Percentiles rank a stretch among this genome's conserved stretches.
phyloP scores from a whole-genome alignment of 2,329 filamentous ascomycete genomes.

The Botrytis tulipae region DNA sequence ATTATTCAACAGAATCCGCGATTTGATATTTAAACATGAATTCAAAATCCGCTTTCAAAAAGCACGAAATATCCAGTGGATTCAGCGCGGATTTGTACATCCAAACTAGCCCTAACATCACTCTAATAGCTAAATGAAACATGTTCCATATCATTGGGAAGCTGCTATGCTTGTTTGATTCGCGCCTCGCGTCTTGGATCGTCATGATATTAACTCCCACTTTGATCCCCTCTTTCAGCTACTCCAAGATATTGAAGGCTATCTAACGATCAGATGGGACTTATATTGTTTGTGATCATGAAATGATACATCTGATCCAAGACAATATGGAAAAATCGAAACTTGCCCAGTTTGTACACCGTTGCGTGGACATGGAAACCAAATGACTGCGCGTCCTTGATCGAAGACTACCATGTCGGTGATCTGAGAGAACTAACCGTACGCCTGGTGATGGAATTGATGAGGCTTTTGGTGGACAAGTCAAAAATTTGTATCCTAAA shows the following conservation, averaged over 20 bases:
- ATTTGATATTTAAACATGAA: too few species aligned
- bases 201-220: not conserved
- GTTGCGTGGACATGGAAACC: not conserved
- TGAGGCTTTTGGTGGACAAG: too few species aligned
- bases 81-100: too few species aligned
- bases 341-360: too few species aligned
- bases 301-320: fast-evolving
- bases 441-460: too few species aligned
- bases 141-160: not conserved
- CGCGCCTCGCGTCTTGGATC: not conserved
- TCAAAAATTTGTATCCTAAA: too few species aligned
- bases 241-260: not conserved
- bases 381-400: not conserved
- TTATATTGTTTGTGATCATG: not conserved
- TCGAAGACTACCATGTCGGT: not conserved
- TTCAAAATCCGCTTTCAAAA: too few species aligned
- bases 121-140: not conserved
- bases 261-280: not conserved
- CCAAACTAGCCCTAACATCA: too few species aligned
- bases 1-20: too few species aligned
- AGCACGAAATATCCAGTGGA: too few species aligned
- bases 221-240: not conserved
- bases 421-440: too few species aligned
- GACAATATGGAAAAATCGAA: not conserved
- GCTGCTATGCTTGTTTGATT: not conserved